Conservation (phyloP, 768 basidiomycete species). For the Leccinum arenicola region DNA sequence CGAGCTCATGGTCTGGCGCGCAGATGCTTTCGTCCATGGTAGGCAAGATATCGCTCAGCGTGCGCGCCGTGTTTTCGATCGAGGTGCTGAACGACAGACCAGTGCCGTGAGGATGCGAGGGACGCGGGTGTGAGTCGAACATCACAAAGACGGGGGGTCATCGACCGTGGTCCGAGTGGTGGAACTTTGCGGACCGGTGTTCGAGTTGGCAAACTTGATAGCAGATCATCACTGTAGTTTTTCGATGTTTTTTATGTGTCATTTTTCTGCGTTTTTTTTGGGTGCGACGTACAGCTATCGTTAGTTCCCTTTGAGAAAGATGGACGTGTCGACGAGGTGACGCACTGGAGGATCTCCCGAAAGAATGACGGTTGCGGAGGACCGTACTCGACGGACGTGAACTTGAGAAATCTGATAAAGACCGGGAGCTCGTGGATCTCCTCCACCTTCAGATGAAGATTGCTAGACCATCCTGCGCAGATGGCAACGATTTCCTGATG, state of each 20-base stretch:
- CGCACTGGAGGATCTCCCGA: slow-evolving; percentile 28
- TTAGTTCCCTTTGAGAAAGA: background rate
- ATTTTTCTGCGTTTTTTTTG: slow-evolving; percentile 20
- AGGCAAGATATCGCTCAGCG: slow-evolving; percentile 47
- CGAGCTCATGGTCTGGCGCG: slow-evolving; percentile 80
- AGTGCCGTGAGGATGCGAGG: slow-evolving; percentile 50
- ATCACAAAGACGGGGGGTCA: slow-evolving; percentile 43
- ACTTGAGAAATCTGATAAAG: slow-evolving; percentile 42
- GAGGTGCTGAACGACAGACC: too few relatives aligned
- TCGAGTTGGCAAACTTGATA: slow-evolving; percentile 31
- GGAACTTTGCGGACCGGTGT: background rate
- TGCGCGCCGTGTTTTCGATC: slow-evolving; percentile 39
- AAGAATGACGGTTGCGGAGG: slow-evolving; percentile 39
- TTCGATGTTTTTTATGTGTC: slow-evolving; percentile 5
- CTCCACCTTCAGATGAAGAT: slow-evolving; percentile 55
- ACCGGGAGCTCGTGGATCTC: slow-evolving; percentile 48
- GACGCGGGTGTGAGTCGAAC: slow-evolving; percentile 64
- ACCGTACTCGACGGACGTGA: slow-evolving; percentile 35
- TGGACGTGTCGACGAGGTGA: background rate
- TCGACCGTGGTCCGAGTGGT: slow-evolving; percentile 6
- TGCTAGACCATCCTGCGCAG: slow-evolving; percentile 52
- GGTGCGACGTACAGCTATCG: background rate
- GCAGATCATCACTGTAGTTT: slow-evolving; percentile 44
- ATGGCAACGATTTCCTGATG: slow-evolving; percentile 55
- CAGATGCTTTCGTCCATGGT: slow-evolving; percentile 56